These are phyloP conservation scores for Phytophthora europaea DNA, from an alignment of 352 stramenopile species.

Conservation along the genomic window DNA sequence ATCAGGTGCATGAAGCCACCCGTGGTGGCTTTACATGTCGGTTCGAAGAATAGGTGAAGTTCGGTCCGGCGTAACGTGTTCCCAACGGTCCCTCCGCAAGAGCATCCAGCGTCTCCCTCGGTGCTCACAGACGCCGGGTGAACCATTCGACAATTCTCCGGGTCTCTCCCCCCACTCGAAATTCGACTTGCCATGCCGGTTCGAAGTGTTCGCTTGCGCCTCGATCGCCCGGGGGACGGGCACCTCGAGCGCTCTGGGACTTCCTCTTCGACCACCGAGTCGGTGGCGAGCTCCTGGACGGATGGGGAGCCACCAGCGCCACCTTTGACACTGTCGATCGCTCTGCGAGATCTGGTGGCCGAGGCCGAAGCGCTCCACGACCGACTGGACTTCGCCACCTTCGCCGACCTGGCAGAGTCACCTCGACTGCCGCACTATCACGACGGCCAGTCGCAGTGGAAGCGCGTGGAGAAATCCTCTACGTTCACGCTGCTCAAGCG, in stretches of 20 bases:
- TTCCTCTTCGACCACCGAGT: conserved; percentile 15
- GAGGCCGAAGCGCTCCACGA: conserved; percentile 30
- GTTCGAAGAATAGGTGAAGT: too few relatives aligned
- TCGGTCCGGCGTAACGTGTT: too few relatives aligned
- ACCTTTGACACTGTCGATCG: conserved; percentile 23
- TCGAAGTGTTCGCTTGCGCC: conserved; percentile 22
- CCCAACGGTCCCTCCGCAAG: too few relatives aligned
- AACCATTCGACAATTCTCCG: conserved; percentile 21
- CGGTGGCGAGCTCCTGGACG: conserved; percentile 20
- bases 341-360: conserved; percentile 22
- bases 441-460: conserved; percentile 29
- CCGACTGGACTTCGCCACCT: conserved; percentile 25
- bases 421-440: conserved; percentile 14
- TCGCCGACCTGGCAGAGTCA: conserved; percentile 28
- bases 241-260: conserved; percentile 1
- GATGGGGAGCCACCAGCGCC: conserved; percentile 25
- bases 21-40: too few relatives aligned
- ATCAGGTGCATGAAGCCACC: too few relatives aligned
- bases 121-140: background rate
- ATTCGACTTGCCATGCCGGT: background rate
- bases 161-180: background rate
- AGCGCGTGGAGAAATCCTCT: conserved; percentile 25
- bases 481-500: conserved; percentile 38
- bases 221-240: background rate
- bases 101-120: too few relatives aligned